A percentile compares a stretch with the other conserved stretches of the same genome.
These are phyloP conservation scores for Mycena vitilis DNA, from an alignment of 768 basidiomycete genomes.

Conservation along the genomic window DNA sequence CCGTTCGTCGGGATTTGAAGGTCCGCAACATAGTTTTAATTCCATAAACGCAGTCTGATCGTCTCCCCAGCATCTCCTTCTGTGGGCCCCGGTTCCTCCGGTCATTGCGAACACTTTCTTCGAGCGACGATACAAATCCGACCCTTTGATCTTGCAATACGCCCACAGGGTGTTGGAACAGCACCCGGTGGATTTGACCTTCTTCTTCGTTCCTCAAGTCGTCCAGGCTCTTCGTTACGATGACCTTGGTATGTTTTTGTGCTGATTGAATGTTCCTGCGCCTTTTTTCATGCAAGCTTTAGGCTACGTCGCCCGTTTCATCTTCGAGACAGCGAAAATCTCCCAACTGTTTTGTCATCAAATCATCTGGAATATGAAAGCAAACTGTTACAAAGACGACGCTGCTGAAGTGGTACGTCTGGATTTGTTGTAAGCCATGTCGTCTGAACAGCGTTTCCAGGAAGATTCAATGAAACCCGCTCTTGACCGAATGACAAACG, in stretches of 20 bases:
- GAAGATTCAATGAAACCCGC: constrained; percentile 95
- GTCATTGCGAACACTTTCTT: constrained; percentile 86
- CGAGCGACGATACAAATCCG: constrained; percentile 83
- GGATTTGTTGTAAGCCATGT: neutral
- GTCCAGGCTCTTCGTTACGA: constrained; percentile 96
- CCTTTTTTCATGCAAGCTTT: constrained; percentile 1
- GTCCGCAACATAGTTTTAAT: constrained; percentile 41
- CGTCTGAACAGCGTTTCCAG: constrained; percentile 51
- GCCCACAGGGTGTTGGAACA: constrained; percentile 95
- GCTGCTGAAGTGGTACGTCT: constrained; percentile 78
- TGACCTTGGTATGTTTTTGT: constrained; percentile 70
- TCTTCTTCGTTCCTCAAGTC: constrained; percentile 99
- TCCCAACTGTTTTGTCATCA: constrained; percentile 99
- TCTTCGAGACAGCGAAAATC: constrained; percentile 96
- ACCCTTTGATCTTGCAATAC: constrained; percentile 92
- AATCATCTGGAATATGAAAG: constrained; percentile 99
- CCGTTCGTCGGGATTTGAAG: constrained; percentile 77
- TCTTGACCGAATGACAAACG: constrained; percentile 87
- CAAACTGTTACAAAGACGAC: constrained; percentile 96
- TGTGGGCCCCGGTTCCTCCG: constrained; percentile 92
- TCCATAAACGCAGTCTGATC: neutral
- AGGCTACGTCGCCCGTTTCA: constrained; percentile 96
- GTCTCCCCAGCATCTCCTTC: constrained; percentile 74
- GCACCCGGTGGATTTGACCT: constrained; percentile 93
- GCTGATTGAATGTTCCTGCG: neutral